Conservation (phyloP, 768 basidiomycete species). For the Boletellus emodensis region DNA sequence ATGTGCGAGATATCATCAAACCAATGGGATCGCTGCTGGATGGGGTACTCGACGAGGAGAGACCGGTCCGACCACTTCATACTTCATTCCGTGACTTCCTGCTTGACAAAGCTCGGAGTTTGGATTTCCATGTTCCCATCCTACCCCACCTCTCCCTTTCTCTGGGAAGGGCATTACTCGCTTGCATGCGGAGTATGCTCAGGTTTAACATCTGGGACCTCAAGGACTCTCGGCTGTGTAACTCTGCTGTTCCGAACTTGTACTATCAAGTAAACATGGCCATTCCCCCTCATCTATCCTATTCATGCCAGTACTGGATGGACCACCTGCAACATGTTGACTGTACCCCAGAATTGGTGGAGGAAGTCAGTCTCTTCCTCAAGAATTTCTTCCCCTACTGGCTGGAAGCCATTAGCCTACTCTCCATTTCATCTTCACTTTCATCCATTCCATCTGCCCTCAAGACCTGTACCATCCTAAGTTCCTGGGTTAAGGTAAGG, state of each 20-base stretch:
- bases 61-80: not conserved
- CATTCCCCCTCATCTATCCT: not conserved
- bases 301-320: not conserved
- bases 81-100: not conserved
- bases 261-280: not conserved
- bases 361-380: not conserved
- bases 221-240: not conserved
- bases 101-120: not conserved
- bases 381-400: not conserved
- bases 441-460: not conserved
- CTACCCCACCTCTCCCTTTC: not conserved
- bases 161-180: not conserved
- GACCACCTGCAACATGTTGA: not conserved
- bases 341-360: not conserved
- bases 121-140: not conserved
- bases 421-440: not conserved
- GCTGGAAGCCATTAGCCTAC: not conserved
- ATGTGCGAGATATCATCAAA: not conserved
- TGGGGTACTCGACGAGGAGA: not conserved
- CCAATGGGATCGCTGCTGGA: not conserved
- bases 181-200: too few species aligned
- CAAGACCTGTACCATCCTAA: not conserved
- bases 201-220: too few species aligned
- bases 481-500: conserved; percentile 5
- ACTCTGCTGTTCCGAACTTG: not conserved